Evolutionary conservation across 352 stramenopile species (phyloP).

Genomic region (Pythium volutum): DNA sequence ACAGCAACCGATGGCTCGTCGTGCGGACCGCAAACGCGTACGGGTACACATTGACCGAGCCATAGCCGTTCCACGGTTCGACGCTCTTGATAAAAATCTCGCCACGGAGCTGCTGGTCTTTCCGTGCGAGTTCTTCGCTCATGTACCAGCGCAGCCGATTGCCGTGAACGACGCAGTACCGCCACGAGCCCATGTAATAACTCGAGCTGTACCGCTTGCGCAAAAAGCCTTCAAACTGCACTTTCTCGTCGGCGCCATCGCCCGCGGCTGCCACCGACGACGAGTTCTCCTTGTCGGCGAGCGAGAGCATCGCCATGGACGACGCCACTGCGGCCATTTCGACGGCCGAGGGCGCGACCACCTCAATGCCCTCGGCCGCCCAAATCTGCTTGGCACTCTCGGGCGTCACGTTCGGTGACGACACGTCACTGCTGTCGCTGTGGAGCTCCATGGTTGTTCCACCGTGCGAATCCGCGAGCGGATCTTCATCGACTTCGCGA

Average conservation of each 20-base stretch:
- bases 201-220: constrained; percentile 66
- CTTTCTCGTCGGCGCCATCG: constrained; percentile 13
- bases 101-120: constrained; percentile 47
- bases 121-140: constrained; percentile 44
- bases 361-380: constrained; percentile 25
- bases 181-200: constrained; percentile 77
- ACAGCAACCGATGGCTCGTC: constrained; percentile 44
- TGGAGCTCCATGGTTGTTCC: constrained; percentile 6
- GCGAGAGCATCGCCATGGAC: constrained; percentile 8
- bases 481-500: constrained; percentile 3
- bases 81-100: constrained; percentile 59
- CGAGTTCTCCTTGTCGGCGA: constrained; percentile 15
- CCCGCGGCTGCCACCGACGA: neutral
- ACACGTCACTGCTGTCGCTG: constrained; percentile 16
- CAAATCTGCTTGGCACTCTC: constrained; percentile 25
- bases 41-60: constrained; percentile 44
- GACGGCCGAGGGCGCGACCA: constrained; percentile 3
- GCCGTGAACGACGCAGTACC: constrained; percentile 65
- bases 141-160: constrained; percentile 68
- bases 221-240: constrained; percentile 46
- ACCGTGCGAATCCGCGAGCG: neutral
- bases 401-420: constrained; percentile 13
- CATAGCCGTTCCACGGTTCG: constrained; percentile 59
- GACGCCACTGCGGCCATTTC: constrained; percentile 6
- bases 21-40: constrained; percentile 68